A percentile compares a stretch with the other conserved stretches of the same genome.
Evolutionary conservation across 257 asterid genomes (phyloP).

Genomic region (Nemophila menziesii): DNA sequence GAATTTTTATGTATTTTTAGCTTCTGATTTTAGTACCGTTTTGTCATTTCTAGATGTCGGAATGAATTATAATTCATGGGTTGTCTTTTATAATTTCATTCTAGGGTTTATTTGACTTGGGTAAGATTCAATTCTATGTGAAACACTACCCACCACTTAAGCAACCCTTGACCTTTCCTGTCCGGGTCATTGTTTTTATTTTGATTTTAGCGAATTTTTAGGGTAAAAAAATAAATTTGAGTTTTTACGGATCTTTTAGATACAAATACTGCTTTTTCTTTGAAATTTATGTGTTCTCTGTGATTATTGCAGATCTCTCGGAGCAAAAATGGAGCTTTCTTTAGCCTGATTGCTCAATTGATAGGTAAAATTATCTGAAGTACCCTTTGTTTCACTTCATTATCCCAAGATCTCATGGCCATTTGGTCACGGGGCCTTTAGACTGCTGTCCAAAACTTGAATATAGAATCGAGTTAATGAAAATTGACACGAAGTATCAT

Average conservation of each 20-base stretch:
- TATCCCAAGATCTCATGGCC: too few relatives aligned
- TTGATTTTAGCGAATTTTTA: not conserved
- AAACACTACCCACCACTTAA: too few relatives aligned
- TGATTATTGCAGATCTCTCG: slow-evolving; percentile 4
- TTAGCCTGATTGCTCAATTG: slow-evolving; percentile 4
- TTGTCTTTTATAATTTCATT: not conserved
- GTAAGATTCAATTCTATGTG: too few relatives aligned
- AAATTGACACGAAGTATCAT: too few relatives aligned
- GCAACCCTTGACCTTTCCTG: too few relatives aligned
- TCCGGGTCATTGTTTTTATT: slow-evolving; percentile 3
- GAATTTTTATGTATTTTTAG: slow-evolving; percentile 6
- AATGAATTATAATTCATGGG: not conserved
- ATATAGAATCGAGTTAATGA: too few relatives aligned
- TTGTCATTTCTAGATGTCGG: not conserved
- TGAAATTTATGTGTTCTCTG: not conserved
- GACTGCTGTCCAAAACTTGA: too few relatives aligned
- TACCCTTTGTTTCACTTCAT: too few relatives aligned
- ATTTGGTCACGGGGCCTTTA: too few relatives aligned
- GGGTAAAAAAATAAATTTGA: slow-evolving; percentile 6
- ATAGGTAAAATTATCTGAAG: slow-evolving; percentile 4
- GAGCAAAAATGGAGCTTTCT: not conserved
- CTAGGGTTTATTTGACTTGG: too few relatives aligned
- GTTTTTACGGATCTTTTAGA: slow-evolving; percentile 3
- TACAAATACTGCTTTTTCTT: not conserved
- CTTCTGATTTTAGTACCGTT: not conserved